Base-by-base conservation (phyloP, 148 eudicot genomes). In the Vaccinium myrtillus region DNA sequence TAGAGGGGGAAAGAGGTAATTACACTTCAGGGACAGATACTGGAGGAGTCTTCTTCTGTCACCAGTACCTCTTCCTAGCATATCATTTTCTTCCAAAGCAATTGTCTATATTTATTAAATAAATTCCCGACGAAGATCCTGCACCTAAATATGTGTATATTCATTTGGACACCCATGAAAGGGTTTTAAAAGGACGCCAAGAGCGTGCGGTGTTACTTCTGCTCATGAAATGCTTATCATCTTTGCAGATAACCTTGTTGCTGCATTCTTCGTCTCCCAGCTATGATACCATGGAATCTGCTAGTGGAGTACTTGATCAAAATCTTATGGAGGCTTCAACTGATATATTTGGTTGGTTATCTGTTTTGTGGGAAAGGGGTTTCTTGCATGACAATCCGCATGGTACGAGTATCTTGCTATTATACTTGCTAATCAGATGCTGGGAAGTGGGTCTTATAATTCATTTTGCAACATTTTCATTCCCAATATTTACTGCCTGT, bases 281-380 rank as follows among this genome's bases (percentile, higher is more conserved):
- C 43, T 89, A 90, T 67, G 87, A 84, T 83, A 82, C 81, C 59
- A 23, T 85, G 77, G 78, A 84, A 56, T 51, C 87, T 78, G 82
- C 27, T 86, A 49, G 63, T 75, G 91, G 54, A 83, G 87, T 77
- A 75, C 83, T 82, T 50, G 48, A 85, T 83, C 87, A 77, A 27
- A 88, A 81, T 58, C 86, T 78, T 85, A 86, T 88, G 90, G 92
- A 87, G 84, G 87, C 87, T 46, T 81, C 88, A n/a, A 84, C 77
- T 74, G 89, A 90, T 73, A 87, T 84, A 50, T 92, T 90, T 84
- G 87, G 80, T 79, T 97, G 98, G 98, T 80, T 97, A 84, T 87
- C 96, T 84, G 89, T 97, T 75, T 86, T 97, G 85, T 97, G 98
- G 99, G 94, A 95, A 82, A 92, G 98, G 74, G 98, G 99, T 79